A percentile compares a stretch with the other conserved stretches of the same genome.
These are phyloP conservation scores for Podila clonocystis DNA, from an alignment of 192 early-diverging fungal genomes.

Conservation along the genomic window DNA sequence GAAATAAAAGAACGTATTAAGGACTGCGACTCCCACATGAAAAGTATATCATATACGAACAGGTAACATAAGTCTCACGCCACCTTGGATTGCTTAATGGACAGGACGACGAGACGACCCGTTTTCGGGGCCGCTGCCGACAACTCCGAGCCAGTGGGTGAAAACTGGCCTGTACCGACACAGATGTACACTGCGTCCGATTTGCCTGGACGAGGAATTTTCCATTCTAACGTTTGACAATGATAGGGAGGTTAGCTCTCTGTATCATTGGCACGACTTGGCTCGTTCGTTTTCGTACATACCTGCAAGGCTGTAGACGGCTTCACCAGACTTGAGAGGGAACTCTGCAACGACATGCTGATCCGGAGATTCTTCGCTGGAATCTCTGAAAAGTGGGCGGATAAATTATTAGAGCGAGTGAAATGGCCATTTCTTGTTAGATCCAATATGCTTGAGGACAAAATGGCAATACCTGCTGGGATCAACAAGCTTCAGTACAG, in stretches of 20 bases:
- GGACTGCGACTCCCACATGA: no score
- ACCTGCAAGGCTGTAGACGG: constrained; percentile 29
- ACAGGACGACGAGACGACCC: constrained; percentile 31
- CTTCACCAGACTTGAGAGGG: constrained; percentile 23
- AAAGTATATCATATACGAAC: no score
- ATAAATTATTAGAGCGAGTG: neutral
- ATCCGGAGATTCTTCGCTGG: constrained; percentile 13
- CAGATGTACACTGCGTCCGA: constrained; percentile 34
- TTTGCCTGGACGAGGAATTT: constrained; percentile 29
- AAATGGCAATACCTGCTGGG: constrained; percentile 15
- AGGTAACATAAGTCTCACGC: neutral
- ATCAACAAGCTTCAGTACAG: constrained; percentile 25
- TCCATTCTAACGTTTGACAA: constrained; percentile 25
- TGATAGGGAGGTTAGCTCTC: neutral
- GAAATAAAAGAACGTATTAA: neutral
- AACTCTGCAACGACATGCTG: constrained; percentile 32
- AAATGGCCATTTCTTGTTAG: neutral
- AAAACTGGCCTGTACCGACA: constrained; percentile 42
- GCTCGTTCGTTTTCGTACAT: no score
- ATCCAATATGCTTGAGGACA: neutral
- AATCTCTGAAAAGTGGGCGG: neutral
- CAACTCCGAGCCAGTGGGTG: constrained; percentile 28
- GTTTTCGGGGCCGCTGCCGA: constrained; percentile 36
- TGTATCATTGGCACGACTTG: no score
- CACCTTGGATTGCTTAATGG: constrained; percentile 42